A percentile compares a stretch with the other conserved stretches of the same genome.
phyloP scores from a whole-genome alignment of 1,284 basidiomycete species.

The Ganoderma boninense region DNA sequence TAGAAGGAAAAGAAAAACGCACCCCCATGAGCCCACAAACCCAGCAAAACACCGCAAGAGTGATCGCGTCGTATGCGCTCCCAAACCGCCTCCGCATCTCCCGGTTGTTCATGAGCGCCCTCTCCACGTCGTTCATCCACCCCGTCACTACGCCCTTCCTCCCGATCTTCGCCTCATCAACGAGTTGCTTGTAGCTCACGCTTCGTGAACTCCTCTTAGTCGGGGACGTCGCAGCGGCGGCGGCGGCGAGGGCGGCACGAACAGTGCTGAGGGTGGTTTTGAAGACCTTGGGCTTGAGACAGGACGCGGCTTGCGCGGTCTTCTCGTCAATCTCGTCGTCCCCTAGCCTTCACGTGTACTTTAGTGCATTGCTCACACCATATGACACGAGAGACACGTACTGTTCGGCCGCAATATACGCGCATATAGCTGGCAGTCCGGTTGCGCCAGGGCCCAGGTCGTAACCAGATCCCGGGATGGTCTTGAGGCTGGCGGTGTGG shows the following conservation, averaged over 20 bases:
- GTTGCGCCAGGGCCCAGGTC: conserved; percentile 40
- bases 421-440: conserved; percentile 47
- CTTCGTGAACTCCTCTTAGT: conserved; percentile 7
- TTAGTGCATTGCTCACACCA: background rate
- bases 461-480: conserved; percentile 46
- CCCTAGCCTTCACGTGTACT: conserved; percentile 33
- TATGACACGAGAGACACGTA: conserved; percentile 24
- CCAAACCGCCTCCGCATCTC: conserved; percentile 30
- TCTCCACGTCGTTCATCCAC: conserved; percentile 37
- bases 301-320: conserved; percentile 45
- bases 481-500: conserved; percentile 40
- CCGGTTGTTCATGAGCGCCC: conserved; percentile 29
- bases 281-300: conserved; percentile 44
- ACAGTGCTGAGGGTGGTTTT: conserved; percentile 38
- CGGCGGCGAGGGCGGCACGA: conserved; percentile 35
- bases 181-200: conserved; percentile 31
- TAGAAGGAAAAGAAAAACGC: conserved; percentile 1
- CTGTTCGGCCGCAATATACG: conserved; percentile 47
- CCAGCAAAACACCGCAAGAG: conserved; percentile 38
- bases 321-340: conserved; percentile 44
- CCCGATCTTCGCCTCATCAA: conserved; percentile 25
- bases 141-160: conserved; percentile 28
- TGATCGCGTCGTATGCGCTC: conserved; percentile 32
- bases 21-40: conserved; percentile 31
- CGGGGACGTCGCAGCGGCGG: conserved; percentile 12